Conservation (phyloP, 148 eudicot genomes). For the Euryodendron excelsum region DNA sequence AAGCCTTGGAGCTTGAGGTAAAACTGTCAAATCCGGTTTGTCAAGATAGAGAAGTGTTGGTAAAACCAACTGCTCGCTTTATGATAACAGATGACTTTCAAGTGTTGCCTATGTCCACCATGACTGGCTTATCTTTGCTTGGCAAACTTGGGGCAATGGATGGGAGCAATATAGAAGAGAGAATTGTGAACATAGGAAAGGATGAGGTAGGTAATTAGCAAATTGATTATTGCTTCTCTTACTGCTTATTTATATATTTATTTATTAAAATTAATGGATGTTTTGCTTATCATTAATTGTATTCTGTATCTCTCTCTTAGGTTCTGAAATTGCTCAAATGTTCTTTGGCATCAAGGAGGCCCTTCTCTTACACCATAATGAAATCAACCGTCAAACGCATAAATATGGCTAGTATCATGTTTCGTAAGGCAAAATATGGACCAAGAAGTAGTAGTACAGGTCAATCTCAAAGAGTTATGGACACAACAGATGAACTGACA, state of each 20-base stretch:
- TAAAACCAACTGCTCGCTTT: slow-evolving; percentile 8
- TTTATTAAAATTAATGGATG: not conserved
- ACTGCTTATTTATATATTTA: too few species aligned
- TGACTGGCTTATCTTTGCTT: slow-evolving; percentile 12
- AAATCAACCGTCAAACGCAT: not conserved
- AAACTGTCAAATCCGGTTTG: not conserved
- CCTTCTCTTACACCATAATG: slow-evolving; percentile 9
- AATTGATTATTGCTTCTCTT: not conserved
- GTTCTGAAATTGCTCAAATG: slow-evolving; percentile 12
- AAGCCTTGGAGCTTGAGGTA: not conserved
- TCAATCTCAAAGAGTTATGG: not conserved
- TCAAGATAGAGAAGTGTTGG: not conserved
- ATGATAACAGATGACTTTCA: slow-evolving; percentile 17
- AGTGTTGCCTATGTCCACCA: not conserved
- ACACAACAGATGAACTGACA: not conserved
- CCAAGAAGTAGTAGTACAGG: not conserved
- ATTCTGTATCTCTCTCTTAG: not conserved
- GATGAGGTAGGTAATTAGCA: slow-evolving; percentile 9
- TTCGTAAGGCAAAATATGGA: not conserved
- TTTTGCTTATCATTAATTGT: not conserved
- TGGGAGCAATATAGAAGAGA: not conserved
- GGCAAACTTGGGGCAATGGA: not conserved
- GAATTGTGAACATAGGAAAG: slow-evolving; percentile 10
- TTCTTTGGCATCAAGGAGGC: slow-evolving; percentile 15
- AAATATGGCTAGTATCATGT: not conserved